phyloP scores from a whole-genome alignment of 306 rosid species.

The Acacia acuminata region DNA sequence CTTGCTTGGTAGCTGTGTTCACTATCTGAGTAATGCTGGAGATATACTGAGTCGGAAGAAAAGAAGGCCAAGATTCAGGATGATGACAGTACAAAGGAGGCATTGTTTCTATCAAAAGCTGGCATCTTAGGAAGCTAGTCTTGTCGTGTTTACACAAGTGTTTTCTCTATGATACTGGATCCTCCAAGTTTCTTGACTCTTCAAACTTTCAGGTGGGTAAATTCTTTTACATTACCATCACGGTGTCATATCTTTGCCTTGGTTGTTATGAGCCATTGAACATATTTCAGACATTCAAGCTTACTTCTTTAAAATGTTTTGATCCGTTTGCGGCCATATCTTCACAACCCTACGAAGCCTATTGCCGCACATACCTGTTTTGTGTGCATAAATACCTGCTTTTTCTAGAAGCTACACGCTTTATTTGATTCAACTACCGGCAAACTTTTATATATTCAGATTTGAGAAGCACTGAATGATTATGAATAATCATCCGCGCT shows the following conservation, averaged over 20 bases:
- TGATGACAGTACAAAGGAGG: constrained; percentile 18
- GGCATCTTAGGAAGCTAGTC: constrained; percentile 85
- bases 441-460: neutral
- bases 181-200: constrained; percentile 72
- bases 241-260: too few relatives aligned
- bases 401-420: neutral
- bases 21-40: constrained; percentile 57
- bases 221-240: neutral
- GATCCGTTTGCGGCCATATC: neutral
- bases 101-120: constrained; percentile 47
- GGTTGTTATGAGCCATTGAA: neutral
- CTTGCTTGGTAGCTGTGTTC: constrained; percentile 75
- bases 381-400: neutral
- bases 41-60: constrained; percentile 55
- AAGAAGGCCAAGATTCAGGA: constrained; percentile 77
- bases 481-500: neutral
- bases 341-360: neutral
- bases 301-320: neutral
- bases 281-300: neutral
- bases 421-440: neutral
- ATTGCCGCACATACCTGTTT: neutral
- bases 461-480: neutral
- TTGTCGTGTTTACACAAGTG: constrained; percentile 85
- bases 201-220: constrained; percentile 79
- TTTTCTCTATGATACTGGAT: constrained; percentile 85